Evolutionary conservation across 2,329 filamentous ascomycete genomes (phyloP), one percentile per base, ranked within the genome.

Genomic region (Aureobasidium sp.): DNA sequence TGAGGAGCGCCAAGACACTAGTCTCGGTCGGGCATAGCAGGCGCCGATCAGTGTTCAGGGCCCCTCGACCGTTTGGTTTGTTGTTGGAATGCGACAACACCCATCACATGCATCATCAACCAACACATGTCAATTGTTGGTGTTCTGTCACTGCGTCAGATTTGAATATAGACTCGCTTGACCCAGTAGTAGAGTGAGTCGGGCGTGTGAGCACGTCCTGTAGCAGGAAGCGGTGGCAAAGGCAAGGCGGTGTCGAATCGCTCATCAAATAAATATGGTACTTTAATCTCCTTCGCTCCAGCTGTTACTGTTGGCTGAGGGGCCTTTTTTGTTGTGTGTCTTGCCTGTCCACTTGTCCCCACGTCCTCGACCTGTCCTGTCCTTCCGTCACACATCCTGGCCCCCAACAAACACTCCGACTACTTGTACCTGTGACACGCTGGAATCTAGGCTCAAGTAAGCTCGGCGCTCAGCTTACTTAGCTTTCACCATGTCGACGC

Each of bases 401-500:
- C 39, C 13, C 53, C n/a, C 53, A 34, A 34, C 55, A 44, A 5
- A 23, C 23, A 37, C n/a, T 13, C 26, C 10, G 9, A 6, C 26
- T n/a, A 10, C 37, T 36, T 48, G 55, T 58, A 48, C 55, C 55
- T 58, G 57, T 60, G 57, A 60, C 34, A 50, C 57, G 15, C 44
- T 41, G 46, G 27, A 26, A 37, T 48, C 55, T 59, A 44, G 55
- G 55, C 51, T 42, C 51, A 42, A 55, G 41, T 57, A 57, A 57
- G 53, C 53, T 57, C 57, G 41, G 44, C 57, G 36, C 34, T 51
- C 44, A 50, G 57, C 57, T 60, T 60, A 60, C 57, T 55, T 44
- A 60, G 57, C 13, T 23, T 29, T 39, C 32, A 51, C 52, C 59
- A 66, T 66, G 64, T 64, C 64, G 47, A 64, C 64, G 32, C 61